Percentiles rank a stretch among this genome's conserved stretches.
phyloP scores from a whole-genome alignment of 2,329 filamentous ascomycete genomes.

The Sarocladium strictum region DNA sequence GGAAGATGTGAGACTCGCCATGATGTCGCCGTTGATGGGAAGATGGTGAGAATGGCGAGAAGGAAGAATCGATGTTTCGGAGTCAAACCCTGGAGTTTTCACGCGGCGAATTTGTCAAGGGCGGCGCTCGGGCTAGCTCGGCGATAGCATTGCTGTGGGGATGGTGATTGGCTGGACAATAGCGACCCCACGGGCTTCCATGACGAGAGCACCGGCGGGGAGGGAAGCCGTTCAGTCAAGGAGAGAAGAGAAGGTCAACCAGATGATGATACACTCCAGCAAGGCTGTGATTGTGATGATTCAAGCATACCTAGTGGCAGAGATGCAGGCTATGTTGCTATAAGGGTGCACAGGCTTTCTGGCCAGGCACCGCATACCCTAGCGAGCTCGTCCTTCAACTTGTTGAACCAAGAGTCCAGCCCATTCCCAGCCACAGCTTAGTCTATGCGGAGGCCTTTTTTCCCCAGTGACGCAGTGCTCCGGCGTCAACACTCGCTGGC shows the following conservation, averaged over 20 bases:
- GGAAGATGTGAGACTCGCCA: conserved; percentile 62
- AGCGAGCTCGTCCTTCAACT: background rate
- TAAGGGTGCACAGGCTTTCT: background rate
- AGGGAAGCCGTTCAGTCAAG: background rate
- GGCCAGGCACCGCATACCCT: background rate
- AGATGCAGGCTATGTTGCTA: background rate
- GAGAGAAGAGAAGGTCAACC: no score
- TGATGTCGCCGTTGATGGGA: conserved; percentile 24
- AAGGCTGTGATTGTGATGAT: no score
- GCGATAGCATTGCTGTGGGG: conserved; percentile 20
- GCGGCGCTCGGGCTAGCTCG: conserved; percentile 18
- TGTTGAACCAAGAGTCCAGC: background rate
- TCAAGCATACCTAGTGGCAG: no score
- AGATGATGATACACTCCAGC: no score
- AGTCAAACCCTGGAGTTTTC: conserved; percentile 13
- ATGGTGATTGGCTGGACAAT: conserved; percentile 24
- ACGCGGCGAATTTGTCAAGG: conserved; percentile 26
- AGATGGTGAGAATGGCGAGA: conserved; percentile 14
- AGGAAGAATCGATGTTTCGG: conserved; percentile 14
- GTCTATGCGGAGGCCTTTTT: background rate
- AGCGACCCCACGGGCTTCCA: conserved; percentile 5
- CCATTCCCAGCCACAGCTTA: background rate
- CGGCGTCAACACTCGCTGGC: no score
- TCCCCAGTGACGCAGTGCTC: background rate
- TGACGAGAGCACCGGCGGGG: background rate